These are phyloP conservation scores for Penicillium vulpinum DNA, from an alignment of 2,329 filamentous ascomycete species.

Conservation along the genomic window DNA sequence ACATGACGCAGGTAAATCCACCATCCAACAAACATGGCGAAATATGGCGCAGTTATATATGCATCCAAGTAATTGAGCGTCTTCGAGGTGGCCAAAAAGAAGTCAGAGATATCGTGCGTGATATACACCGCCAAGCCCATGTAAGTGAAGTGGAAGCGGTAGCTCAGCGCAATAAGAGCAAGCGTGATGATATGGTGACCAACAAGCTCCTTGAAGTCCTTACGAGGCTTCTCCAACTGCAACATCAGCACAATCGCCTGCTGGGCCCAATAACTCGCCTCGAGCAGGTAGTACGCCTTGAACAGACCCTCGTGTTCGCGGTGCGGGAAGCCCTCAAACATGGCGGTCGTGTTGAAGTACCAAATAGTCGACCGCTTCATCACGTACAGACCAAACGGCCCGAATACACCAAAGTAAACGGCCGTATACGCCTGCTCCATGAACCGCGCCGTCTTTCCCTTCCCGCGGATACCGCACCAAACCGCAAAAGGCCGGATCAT, in stretches of 20 bases:
- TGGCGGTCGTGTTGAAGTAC: constrained; percentile 90
- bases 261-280: constrained; percentile 94
- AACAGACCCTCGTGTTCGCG: constrained; percentile 74
- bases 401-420: constrained; percentile 81
- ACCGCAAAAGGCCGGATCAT: constrained; percentile 75
- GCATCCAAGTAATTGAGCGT: constrained; percentile 86
- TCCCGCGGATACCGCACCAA: constrained; percentile 66
- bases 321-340: constrained; percentile 90
- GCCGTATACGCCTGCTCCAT: constrained; percentile 97
- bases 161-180: constrained; percentile 78
- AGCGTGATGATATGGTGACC: constrained; percentile 89
- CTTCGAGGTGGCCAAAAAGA: constrained; percentile 93
- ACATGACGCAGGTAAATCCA: constrained; percentile 93
- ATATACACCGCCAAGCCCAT: constrained; percentile 92
- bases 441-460: constrained; percentile 82
- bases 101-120: constrained; percentile 91
- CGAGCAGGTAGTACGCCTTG: constrained; percentile 95
- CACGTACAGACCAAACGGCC: constrained; percentile 81
- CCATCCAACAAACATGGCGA: constrained; percentile 73
- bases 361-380: constrained; percentile 90
- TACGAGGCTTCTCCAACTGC: constrained; percentile 87
- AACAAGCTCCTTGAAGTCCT: constrained; percentile 93
- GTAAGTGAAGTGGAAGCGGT: constrained; percentile 95
- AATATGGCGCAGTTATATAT: constrained; percentile 77
- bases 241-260: constrained; percentile 85